Conservation (phyloP, 805 yeast species). For the Metschnikowia sp. region DNA sequence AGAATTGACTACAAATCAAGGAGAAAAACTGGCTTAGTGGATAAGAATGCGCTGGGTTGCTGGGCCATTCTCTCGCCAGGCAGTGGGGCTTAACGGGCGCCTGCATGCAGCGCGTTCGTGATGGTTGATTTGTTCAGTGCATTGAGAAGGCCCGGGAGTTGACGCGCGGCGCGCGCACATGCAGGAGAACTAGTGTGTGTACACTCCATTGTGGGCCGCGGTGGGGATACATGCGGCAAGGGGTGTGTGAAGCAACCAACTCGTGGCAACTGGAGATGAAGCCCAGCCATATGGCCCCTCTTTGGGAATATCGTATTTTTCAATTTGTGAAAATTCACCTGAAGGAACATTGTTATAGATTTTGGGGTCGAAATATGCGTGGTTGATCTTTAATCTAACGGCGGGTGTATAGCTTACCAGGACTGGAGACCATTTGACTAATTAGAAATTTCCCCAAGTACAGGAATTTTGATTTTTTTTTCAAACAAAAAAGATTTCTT, state of each 20-base stretch:
- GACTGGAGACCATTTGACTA: no score
- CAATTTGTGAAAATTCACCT: no score
- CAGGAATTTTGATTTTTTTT: no score
- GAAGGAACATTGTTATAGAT: no score
- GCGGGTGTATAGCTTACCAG: no score
- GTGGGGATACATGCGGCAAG: no score
- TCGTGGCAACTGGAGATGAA: neutral
- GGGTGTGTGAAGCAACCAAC: no score
- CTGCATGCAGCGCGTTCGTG: neutral
- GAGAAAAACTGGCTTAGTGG: neutral
- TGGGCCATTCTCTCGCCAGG: neutral
- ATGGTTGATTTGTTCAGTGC: neutral
- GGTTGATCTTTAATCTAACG: no score
- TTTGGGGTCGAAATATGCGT: no score
- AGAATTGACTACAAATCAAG: neutral
- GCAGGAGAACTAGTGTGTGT: neutral
- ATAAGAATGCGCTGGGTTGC: neutral
- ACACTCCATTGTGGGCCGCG: neutral
- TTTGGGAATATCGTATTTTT: no score
- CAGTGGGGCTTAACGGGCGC: constrained; percentile 1
- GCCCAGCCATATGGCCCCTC: neutral
- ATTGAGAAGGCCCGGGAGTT: neutral
- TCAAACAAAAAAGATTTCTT: no score
- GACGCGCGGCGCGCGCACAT: constrained; percentile 3
- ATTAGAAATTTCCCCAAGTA: no score